These are phyloP conservation scores for Anastatica hierochuntica DNA, from an alignment of 345 rosid species.

Conservation along the genomic window DNA sequence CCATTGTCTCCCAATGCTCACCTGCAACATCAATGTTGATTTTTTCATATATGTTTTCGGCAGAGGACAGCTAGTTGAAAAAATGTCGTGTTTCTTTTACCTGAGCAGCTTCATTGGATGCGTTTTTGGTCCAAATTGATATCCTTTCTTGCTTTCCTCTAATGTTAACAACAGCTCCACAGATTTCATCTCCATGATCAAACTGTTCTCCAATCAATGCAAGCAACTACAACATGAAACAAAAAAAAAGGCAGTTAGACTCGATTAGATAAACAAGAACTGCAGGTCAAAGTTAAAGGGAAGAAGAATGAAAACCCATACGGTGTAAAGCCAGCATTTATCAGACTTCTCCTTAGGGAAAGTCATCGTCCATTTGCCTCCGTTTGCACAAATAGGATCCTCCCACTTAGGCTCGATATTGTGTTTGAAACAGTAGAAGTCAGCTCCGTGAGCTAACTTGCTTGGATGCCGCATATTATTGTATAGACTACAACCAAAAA, in stretches of 20 bases:
- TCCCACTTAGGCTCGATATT: constrained; percentile 94
- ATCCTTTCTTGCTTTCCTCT: constrained; percentile 58
- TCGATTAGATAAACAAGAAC: no score
- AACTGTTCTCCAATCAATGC: constrained; percentile 96
- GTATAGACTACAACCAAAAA: constrained; percentile 44
- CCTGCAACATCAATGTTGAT: constrained; percentile 41
- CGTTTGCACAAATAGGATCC: constrained; percentile 89
- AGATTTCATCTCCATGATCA: constrained; percentile 85
- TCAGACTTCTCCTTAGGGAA: constrained; percentile 51
- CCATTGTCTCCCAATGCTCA: constrained; percentile 90
- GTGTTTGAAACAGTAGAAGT: constrained; percentile 81
- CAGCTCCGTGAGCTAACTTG: constrained; percentile 52
- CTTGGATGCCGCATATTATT: constrained; percentile 70
- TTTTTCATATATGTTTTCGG: no score
- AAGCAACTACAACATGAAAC: no score
- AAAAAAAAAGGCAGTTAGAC: no score
- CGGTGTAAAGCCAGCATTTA: constrained; percentile 68
- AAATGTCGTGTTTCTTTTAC: constrained; percentile 18
- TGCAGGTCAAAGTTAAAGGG: no score
- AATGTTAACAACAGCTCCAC: constrained; percentile 82
- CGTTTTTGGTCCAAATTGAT: constrained; percentile 85
- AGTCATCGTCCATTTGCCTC: constrained; percentile 84
- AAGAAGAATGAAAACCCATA: constrained; percentile 26
- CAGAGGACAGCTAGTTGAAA: no score
- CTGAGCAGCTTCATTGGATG: constrained; percentile 82